Evolutionary conservation across 345 rosid species (phyloP), one percentile per base, ranked within the genome.

Genomic region (Aquilaria yunnanensis): DNA sequence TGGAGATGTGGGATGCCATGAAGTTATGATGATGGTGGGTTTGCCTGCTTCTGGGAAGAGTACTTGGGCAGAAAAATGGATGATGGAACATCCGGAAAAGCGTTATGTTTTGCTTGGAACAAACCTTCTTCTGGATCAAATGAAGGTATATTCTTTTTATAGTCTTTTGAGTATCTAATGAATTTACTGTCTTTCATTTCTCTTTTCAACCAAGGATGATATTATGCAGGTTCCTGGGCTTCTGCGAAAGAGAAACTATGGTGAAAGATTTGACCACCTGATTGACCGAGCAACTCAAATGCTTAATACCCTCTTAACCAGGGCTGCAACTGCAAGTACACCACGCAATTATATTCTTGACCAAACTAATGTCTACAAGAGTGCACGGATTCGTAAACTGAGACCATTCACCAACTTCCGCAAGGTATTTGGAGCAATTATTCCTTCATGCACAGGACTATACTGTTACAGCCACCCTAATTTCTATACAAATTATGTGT

Each of bases 31-130:
- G 82, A 56, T 69, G 79, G 75, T 72, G 58, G 79, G 82, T 8
- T 69, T 78, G 54, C 75, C 75, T 34, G 75, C 75, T 66, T 72
- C 77, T 1, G 77, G 82, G 32, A 74, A 78, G 67, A 74, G 70
- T 63, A 74, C 72, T 5, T 74, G 74, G 74, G 74, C 75, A 13
- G 77, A 75, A 72, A 75, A 72, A 66, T 72, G 79, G 74, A 53
- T 72, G 52, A 72, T 60, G 53, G 68, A 66, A 50, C 63, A 78
- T 57, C 75, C 82, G 41, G 82, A 74, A 51, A 72, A 66, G 68
- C 64, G 50, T 60, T 75, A 66, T 58, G 43, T 75, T 45, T 57
- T 72, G 61, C 72, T 78, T 53, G 73, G 79, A 52, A 78, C 79
- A 49, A 78, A 72, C 57, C 60, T 63, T 51, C n/a, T 66, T 74